Percentiles rank a stretch among this genome's conserved stretches.
phyloP scores from a whole-genome alignment of 371 early-diverging fungal species.

The Sporodiniella umbellata region DNA sequence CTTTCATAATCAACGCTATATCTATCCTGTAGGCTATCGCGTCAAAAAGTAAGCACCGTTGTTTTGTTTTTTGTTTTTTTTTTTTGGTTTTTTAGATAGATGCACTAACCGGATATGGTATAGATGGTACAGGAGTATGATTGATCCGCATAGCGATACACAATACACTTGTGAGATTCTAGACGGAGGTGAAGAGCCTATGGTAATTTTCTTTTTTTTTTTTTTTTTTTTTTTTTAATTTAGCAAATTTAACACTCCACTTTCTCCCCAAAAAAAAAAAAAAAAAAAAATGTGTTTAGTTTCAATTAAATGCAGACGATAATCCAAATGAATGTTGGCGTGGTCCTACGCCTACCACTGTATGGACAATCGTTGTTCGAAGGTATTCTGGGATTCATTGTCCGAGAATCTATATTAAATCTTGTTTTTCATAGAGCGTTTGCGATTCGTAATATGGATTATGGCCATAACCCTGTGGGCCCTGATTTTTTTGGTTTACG shows the following conservation, averaged over 20 bases:
- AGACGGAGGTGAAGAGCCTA: conserved; percentile 78
- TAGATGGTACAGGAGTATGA: conserved; percentile 70
- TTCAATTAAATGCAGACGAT: conserved; percentile 37
- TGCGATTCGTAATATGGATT: conserved; percentile 71
- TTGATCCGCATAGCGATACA: conserved; percentile 57
- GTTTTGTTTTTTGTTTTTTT: not conserved
- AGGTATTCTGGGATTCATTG: conserved; percentile 8
- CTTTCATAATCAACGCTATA: conserved; percentile 87
- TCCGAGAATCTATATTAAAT: not conserved
- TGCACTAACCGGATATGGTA: not conserved
- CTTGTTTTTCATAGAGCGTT: conserved; percentile 20
- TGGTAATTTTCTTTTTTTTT: conserved; percentile 18
- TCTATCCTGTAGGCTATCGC: conserved; percentile 88
- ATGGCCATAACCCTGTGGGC: conserved; percentile 78
- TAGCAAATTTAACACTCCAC: not conserved
- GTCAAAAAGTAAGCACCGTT: conserved; percentile 51
- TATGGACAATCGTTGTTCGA: conserved; percentile 38
- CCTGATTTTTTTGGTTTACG: conserved; percentile 90
- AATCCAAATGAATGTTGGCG: conserved; percentile 34
- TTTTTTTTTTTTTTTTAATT: not conserved
- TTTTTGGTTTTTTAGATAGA: not conserved
- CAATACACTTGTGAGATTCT: conserved; percentile 74
- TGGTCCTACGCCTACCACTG: conserved; percentile 40
- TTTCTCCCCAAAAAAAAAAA: too few relatives aligned
- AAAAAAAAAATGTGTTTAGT: conserved; percentile 27